These are phyloP conservation scores for Xylariomycetidae sp. DNA, from an alignment of 2,329 filamentous ascomycete species.

Conservation along the genomic window DNA sequence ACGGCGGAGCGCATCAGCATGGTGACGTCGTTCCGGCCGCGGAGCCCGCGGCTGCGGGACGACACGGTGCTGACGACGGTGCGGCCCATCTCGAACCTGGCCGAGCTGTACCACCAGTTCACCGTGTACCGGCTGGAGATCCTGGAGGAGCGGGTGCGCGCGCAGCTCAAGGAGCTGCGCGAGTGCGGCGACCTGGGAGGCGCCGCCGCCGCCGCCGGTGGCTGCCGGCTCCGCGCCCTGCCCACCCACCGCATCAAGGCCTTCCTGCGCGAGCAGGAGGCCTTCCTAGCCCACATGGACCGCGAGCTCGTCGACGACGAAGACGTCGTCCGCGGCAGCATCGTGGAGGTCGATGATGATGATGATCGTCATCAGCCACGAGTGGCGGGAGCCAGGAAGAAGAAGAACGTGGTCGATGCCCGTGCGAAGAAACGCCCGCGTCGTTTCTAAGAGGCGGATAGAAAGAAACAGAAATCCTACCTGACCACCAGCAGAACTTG, in stretches of 20 bases:
- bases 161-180: slow-evolving; percentile 38
- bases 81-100: slow-evolving; percentile 52
- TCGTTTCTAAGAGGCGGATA: slow-evolving; percentile 6
- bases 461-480: not conserved
- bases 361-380: slow-evolving; percentile 15
- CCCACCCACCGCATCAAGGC: slow-evolving; percentile 25
- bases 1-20: slow-evolving; percentile 59
- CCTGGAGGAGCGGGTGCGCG: slow-evolving; percentile 52
- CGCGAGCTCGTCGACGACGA: slow-evolving; percentile 28
- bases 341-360: slow-evolving; percentile 15
- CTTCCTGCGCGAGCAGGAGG: slow-evolving; percentile 28
- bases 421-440: slow-evolving; percentile 15
- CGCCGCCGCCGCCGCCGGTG: slow-evolving; percentile 19
- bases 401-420: slow-evolving; percentile 5
- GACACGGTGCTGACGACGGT: slow-evolving; percentile 58
- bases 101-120: slow-evolving; percentile 57
- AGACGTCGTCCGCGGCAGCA: slow-evolving; percentile 10
- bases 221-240: slow-evolving; percentile 20
- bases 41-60: slow-evolving; percentile 48
- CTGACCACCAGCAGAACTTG: too few species aligned
- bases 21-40: slow-evolving; percentile 62
- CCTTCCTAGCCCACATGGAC: slow-evolving; percentile 30
- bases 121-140: slow-evolving; percentile 59
- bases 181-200: too few species aligned
- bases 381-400: slow-evolving; percentile 4